Conservation (phyloP, 106 monocot genomes). For the Narthecium ossifragum region DNA sequence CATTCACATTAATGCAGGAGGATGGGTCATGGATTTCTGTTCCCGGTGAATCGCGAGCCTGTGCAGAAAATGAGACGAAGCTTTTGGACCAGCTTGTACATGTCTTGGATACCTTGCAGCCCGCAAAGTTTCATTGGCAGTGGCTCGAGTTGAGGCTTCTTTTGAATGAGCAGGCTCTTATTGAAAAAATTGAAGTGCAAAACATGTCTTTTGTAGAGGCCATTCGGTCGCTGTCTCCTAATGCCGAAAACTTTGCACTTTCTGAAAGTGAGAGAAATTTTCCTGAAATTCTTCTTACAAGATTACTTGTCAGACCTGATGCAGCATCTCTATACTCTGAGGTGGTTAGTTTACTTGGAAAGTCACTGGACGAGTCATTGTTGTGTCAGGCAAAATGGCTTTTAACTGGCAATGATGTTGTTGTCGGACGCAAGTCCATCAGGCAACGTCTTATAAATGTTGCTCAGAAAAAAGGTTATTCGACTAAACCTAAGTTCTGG, state of each 20-base stretch:
- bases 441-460: slow-evolving; percentile 76
- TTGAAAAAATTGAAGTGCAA: slow-evolving; percentile 68
- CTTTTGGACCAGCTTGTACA: slow-evolving; percentile 74
- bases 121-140: slow-evolving; percentile 99
- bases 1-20: slow-evolving; percentile 42
- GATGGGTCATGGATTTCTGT: slow-evolving; percentile 65
- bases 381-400: slow-evolving; percentile 85
- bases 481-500: slow-evolving; percentile 69
- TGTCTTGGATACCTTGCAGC: slow-evolving; percentile 84
- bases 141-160: slow-evolving; percentile 95
- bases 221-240: slow-evolving; percentile 69
- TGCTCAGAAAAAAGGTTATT: slow-evolving; percentile 58
- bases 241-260: slow-evolving; percentile 56
- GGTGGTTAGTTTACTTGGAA: slow-evolving; percentile 84
- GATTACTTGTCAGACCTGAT: slow-evolving; percentile 91
- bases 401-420: slow-evolving; percentile 80
- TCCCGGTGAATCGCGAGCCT: slow-evolving; percentile 31
- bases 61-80: slow-evolving; percentile 58
- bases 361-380: slow-evolving; percentile 76
- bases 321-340: slow-evolving; percentile 95
- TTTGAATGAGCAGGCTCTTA: slow-evolving; percentile 85
- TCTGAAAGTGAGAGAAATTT: slow-evolving; percentile 89
- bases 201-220: slow-evolving; percentile 82
- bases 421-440: slow-evolving; percentile 85
- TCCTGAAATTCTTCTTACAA: slow-evolving; percentile 77